Evolutionary conservation across 305 asterid species (phyloP).

Genomic region (Caryopteris hybrid): DNA sequence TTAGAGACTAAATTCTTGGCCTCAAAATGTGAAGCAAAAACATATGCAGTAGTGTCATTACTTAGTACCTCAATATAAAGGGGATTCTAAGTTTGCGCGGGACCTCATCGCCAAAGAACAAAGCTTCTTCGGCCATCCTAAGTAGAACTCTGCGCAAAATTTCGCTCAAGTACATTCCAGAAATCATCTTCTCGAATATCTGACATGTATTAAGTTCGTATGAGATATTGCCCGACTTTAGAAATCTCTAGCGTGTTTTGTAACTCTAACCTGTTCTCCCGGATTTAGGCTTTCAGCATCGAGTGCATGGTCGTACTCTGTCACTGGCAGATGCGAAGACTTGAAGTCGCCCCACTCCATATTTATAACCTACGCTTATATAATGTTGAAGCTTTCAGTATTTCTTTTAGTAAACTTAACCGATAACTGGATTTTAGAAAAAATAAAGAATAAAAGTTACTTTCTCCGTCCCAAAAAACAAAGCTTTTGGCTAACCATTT

Average conservation of each 20-base stretch:
- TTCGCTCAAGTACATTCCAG: slow-evolving; percentile 96
- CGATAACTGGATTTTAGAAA: too few species aligned
- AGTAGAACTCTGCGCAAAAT: slow-evolving; percentile 62
- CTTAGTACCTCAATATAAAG: slow-evolving; percentile 45
- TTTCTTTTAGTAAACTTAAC: too few species aligned
- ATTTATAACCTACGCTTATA: slow-evolving; percentile 57
- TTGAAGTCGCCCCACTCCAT: slow-evolving; percentile 96
- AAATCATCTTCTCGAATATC: slow-evolving; percentile 76
- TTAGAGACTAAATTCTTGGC: not conserved
- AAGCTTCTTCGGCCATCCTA: slow-evolving; percentile 67
- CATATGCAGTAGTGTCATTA: too few species aligned
- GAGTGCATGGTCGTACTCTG: slow-evolving; percentile 65
- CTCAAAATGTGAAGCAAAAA: too few species aligned
- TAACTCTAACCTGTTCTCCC: slow-evolving; percentile 64
- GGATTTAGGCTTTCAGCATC: slow-evolving; percentile 78
- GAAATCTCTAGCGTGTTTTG: too few species aligned
- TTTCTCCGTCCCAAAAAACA: too few species aligned
- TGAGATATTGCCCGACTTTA: too few species aligned
- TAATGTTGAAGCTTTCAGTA: too few species aligned
- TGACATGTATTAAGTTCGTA: slow-evolving; percentile 19
- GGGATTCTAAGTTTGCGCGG: slow-evolving; percentile 56
- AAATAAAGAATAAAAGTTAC: too few species aligned
- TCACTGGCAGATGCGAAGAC: slow-evolving; percentile 77
- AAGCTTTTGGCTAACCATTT: slow-evolving; percentile 49
- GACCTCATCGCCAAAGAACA: slow-evolving; percentile 68